Percentiles rank a stretch among this genome's conserved stretches.
Evolutionary conservation across 805 yeast genomes (phyloP).

Genomic region (Ogataea nakhonphanomensis): DNA sequence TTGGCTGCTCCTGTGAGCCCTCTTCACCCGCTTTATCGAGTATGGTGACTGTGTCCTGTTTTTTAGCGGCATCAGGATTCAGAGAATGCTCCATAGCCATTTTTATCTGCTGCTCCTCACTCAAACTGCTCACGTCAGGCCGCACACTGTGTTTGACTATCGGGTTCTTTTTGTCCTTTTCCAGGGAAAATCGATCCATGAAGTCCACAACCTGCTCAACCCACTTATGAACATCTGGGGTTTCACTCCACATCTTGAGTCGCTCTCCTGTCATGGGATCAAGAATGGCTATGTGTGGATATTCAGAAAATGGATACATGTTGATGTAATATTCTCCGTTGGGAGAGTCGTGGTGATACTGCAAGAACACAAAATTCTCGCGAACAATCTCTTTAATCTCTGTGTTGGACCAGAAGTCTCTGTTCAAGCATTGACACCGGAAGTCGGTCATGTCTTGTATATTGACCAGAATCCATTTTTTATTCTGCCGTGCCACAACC

Average conservation of each 20-base stretch:
- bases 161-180: conserved; percentile 64
- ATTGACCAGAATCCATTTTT: conserved; percentile 84
- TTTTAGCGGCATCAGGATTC: conserved; percentile 16
- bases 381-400: conserved; percentile 61
- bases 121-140: conserved; percentile 59
- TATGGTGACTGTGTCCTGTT: conserved; percentile 27
- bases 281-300: conserved; percentile 86
- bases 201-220: conserved; percentile 68
- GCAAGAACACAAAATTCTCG: conserved; percentile 76
- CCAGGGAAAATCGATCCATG: conserved; percentile 59
- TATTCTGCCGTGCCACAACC: conserved; percentile 52
- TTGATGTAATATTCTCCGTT: conserved; percentile 69
- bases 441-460: conserved; percentile 85
- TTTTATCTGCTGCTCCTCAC: conserved; percentile 83
- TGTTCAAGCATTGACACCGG: conserved; percentile 81
- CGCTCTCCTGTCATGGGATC: conserved; percentile 97
- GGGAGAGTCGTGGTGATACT: conserved; percentile 74
- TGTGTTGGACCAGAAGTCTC: conserved; percentile 86
- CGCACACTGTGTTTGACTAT: conserved; percentile 55
- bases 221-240: conserved; percentile 60
- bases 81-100: conserved; percentile 70
- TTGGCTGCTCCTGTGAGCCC: conserved; percentile 5
- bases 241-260: conserved; percentile 69
- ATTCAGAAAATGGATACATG: conserved; percentile 65
- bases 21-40: conserved; percentile 20